Base-by-base conservation (phyloP, 306 rosid genomes). In the Glycyrrhiza uralensis region DNA sequence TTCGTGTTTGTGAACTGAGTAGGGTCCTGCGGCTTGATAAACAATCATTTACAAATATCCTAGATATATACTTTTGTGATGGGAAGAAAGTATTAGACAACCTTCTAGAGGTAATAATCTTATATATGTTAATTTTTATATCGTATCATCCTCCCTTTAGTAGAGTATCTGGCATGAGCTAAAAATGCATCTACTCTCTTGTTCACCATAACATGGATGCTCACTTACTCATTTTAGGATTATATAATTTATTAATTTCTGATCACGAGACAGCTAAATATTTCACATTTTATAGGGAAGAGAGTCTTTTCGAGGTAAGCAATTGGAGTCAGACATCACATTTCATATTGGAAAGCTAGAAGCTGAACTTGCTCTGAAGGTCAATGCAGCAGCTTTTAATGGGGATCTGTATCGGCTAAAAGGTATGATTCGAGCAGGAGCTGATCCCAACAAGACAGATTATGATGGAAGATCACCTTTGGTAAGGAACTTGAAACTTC, bases 401-500 rank as follows among this genome's bases (percentile, higher is more conserved):
- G 99, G 99, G 47, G 96, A 94, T 79, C 72, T 94, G 42, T 62
- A 77, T 80, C 97, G 89, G 72, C 80, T 94, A 32, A 89, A 94
- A 84, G 82, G 91, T 76, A 51, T 94, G 22, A 71, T 91, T 80
- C 92, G 97, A 56, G 90, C 96, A 36, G 99, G 99, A 79, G 99
- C 96, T 59, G 97, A 94, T 80, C 90, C 91, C 10, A 89, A 86
- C 79, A 94, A 86, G 87, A 86, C 91, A 23, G 97, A 94, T 80
- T 94, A 89, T 75, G 99, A 94, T 88, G 97, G 99, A 74, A 87
- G 99, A 75, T 89, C 99, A 36, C 97, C 99, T 35, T 78, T 94
- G 96, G 99, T 94, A 74, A 56, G 86, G 55, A 69, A 17, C 32
- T 52, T 14, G 59, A 71, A 65, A 72, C 64, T 11, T 76, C 8